phyloP scores from a whole-genome alignment of 108 stramenopile genomes.

The Chaetoceros tenuissimus region DNA sequence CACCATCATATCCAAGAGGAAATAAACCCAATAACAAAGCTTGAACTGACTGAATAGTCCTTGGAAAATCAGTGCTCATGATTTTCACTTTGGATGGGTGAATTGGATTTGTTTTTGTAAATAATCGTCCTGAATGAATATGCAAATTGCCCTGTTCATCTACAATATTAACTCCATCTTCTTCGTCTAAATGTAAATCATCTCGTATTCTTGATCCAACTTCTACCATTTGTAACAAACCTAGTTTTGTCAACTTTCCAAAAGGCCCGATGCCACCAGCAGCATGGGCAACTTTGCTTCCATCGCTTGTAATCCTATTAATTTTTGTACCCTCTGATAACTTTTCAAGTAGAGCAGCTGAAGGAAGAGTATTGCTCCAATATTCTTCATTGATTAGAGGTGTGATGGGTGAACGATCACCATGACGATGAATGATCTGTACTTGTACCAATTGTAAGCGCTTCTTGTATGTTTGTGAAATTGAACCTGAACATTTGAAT shows the following conservation, averaged over 20 bases:
- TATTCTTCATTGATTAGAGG: conserved; percentile 56
- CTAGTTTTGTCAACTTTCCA: conserved; percentile 68
- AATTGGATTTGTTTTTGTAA: conserved; percentile 21
- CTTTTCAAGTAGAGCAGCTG: conserved; percentile 28
- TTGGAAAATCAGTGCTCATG: conserved; percentile 59
- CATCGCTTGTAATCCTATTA: not conserved
- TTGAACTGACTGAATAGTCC: conserved; percentile 78
- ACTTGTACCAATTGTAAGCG: conserved; percentile 36
- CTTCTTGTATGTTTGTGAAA: not conserved
- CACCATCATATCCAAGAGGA: conserved; percentile 24
- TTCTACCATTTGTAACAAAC: conserved; percentile 69
- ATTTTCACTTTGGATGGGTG: conserved; percentile 37
- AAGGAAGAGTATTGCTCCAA: conserved; percentile 46
- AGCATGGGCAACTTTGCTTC: conserved; percentile 15
- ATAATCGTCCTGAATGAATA: conserved; percentile 15
- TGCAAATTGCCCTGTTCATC: conserved; percentile 10
- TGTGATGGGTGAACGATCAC: conserved; percentile 77
- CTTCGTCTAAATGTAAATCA: conserved; percentile 25
- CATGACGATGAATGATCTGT: conserved; percentile 66
- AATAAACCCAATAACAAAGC: conserved; percentile 63
- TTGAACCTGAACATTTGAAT: too few relatives aligned
- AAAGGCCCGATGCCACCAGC: conserved; percentile 57
- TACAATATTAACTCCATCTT: not conserved
- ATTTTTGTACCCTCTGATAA: conserved; percentile 38
- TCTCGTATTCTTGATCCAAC: conserved; percentile 49